Evolutionary conservation across 345 rosid species (phyloP), one percentile per base, ranked within the genome.

Genomic region (Noccaea caerulescens): DNA sequence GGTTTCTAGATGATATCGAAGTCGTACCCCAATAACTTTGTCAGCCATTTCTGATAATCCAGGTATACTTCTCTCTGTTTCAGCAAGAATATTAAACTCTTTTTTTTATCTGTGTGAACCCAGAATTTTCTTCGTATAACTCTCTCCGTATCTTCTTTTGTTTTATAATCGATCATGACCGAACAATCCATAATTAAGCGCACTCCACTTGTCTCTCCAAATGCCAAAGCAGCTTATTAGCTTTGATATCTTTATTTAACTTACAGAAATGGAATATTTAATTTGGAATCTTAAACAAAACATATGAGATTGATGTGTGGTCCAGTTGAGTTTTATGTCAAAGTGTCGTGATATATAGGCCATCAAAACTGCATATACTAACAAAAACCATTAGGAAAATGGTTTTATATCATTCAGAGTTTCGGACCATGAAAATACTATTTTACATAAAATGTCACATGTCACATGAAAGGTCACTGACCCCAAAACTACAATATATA

Each of bases 391-490:
- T 37, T 30, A 32, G 2, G 27, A 23, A 51, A 42, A 53, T 25
- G 7, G 8, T 50, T 57, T 66, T 30, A 7, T 30, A 56, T 27
- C 51, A 58, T 20, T 58, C 25, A 66, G 12, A 16, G 61, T 8
- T 20, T 58, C 37, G 58, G 12, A 16, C 67, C 11, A 32, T 41
- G 43, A 32, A 54, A 58, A 47, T 57, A 49, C 1, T 58, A 58
- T 52, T 37, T 44, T 52, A 62, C 18, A 30, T 5, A 53, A 68
- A 14, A 53, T 68, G 58, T 68, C 78, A 75, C 73, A 75, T 75
- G 74, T 68, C 79, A 75, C 75, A 67, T 57, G 55, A 34, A 55
- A 45, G 43, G 55, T 68, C 72, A 68, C 44, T 68, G 63, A 56
- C 73, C 65, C 77, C 51, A 57, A 63, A 65, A 49, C 34, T 36